phyloP scores from a whole-genome alignment of 805 yeast species.

The Monosporozyma yasuniensis region DNA sequence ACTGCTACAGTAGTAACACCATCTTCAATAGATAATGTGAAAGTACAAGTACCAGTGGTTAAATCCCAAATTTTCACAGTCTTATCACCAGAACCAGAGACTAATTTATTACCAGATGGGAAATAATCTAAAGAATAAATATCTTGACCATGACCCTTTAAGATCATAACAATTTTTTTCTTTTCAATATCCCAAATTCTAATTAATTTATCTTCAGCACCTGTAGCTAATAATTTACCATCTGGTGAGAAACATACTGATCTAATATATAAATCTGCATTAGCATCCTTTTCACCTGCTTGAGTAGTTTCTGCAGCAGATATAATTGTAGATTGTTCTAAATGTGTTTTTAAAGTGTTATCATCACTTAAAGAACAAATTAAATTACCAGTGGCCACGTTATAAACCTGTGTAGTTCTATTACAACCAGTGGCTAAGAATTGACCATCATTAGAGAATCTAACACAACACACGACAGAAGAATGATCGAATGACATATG shows the following conservation, averaged over 20 bases:
- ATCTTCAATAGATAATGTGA: constrained; percentile 86
- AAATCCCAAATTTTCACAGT: constrained; percentile 96
- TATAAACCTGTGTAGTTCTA: constrained; percentile 88
- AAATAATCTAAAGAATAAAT: constrained; percentile 91
- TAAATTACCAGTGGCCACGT: constrained; percentile 83
- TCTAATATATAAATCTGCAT: constrained; percentile 74
- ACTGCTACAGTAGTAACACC: constrained; percentile 98
- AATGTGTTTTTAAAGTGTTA: constrained; percentile 2
- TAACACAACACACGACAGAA: constrained; percentile 93
- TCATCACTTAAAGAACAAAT: constrained; percentile 84
- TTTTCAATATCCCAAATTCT: constrained; percentile 93
- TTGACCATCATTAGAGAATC: constrained; percentile 86
- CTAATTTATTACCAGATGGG: constrained; percentile 88
- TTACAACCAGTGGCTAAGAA: constrained; percentile 95
- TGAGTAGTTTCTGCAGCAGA: constrained; percentile 34
- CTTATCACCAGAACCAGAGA: constrained; percentile 93
- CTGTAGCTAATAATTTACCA: constrained; percentile 87
- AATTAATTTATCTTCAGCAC: constrained; percentile 82
- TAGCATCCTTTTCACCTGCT: constrained; percentile 22
- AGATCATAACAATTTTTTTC: constrained; percentile 72
- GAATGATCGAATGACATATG: constrained; percentile 87
- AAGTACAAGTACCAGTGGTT: constrained; percentile 74
- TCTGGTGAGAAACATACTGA: constrained; percentile 96
- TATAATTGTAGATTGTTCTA: neutral
- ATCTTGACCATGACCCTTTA: constrained; percentile 95